Evolutionary conservation across 192 early-diverging fungal genomes (phyloP), one percentile per base, ranked within the genome.

Genomic region (Umbelopsis sp.): DNA sequence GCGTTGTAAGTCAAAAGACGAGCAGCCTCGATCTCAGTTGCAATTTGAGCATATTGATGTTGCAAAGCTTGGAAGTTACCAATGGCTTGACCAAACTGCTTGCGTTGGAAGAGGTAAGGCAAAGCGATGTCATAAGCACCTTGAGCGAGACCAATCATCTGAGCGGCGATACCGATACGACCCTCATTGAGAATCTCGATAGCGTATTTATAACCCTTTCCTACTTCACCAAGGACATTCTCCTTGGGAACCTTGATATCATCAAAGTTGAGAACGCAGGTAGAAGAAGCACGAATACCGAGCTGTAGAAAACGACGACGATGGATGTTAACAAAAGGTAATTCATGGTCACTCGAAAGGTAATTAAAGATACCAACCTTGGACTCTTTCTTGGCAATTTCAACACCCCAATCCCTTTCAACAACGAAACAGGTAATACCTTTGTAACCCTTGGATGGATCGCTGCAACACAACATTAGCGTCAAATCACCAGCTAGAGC

Each of bases 101-200:
- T 95, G 73, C 97, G 88, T 86, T 99, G 89, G 83, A 96, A 94
- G 71, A 94, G 83, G 81, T 99, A 99, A 20, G 94, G 93, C 77
- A 98, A 70, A 12, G 93, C 92, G 50, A 82, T 76, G 80, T 99
- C 96, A 69, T 89, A 92, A 16, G 91, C 94, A 45, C 97, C 97
- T 82, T 97, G 96, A 11, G 97, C 96, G 43, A 96, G 79, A 51
- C 97, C 97, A 36, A 98, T 80, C 97, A 99, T 98, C 80, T 98
- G 97, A 20, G 96, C 97, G 47, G 96, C 96, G 82, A 98, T 98
- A 71, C 97, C 97, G 67, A 99, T 94, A 74, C 97, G 92, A 38
- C 97, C 97, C 81, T 99, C 97, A 84, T 99, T 99, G 69, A 99
- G 88, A 68, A 96, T 95, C 77, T 96, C 95, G 68, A 99, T 99